Evolutionary conservation across 345 rosid species (phyloP).

Genomic region (Populus nigra): DNA sequence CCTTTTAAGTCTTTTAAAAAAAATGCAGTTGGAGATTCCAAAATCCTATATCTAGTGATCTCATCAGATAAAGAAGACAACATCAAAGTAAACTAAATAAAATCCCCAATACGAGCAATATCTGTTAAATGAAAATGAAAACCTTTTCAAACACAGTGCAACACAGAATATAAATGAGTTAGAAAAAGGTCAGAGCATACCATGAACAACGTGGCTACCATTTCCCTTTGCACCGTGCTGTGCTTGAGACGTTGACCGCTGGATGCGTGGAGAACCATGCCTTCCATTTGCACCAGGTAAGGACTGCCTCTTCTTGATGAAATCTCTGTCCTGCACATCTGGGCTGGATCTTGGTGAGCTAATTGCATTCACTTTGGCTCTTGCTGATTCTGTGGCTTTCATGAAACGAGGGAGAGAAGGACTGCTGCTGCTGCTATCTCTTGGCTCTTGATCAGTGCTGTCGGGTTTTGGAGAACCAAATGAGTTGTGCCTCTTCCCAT

Average conservation of each 20-base stretch:
- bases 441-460: constrained; percentile 60
- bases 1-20: not conserved
- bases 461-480: constrained; percentile 52
- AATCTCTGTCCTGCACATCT: constrained; percentile 77
- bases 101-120: not conserved
- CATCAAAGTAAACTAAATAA: not conserved
- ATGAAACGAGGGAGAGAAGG: constrained; percentile 82
- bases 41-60: not conserved
- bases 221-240: constrained; percentile 67
- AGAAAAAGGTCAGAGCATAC: constrained; percentile 28
- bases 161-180: not conserved
- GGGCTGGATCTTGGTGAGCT: constrained; percentile 96
- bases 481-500: constrained; percentile 63
- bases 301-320: constrained; percentile 80
- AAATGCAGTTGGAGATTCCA: not conserved
- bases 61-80: not conserved
- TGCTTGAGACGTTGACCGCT: constrained; percentile 58
- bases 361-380: constrained; percentile 71
- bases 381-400: constrained; percentile 94
- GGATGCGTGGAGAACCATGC: constrained; percentile 83
- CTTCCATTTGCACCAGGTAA: constrained; percentile 80
- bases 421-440: constrained; percentile 51
- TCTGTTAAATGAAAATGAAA: not conserved
- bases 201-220: constrained; percentile 31
- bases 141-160: not conserved